These are phyloP conservation scores for Salix viminalis DNA, from an alignment of 345 rosid species.

Conservation along the genomic window DNA sequence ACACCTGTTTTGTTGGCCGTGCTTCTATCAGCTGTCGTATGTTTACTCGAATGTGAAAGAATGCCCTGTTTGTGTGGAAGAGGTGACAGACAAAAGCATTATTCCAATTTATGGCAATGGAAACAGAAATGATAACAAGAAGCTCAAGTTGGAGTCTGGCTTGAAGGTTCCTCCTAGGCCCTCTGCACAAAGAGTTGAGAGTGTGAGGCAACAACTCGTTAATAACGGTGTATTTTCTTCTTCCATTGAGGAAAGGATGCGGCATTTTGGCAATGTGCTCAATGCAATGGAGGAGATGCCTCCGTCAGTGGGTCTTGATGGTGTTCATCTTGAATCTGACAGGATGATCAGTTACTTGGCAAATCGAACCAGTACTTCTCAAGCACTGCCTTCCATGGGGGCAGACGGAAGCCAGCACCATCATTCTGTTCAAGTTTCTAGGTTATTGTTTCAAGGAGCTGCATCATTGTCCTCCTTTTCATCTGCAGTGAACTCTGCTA, in stretches of 20 bases:
- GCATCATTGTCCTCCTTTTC: constrained; percentile 34
- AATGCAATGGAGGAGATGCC: constrained; percentile 28
- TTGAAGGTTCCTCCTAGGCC: constrained; percentile 54
- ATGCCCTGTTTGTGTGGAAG: constrained; percentile 41
- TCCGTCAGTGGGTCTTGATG: constrained; percentile 25
- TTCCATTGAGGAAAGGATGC: constrained; percentile 33
- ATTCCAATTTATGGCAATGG: constrained; percentile 60
- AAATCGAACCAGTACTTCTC: constrained; percentile 1
- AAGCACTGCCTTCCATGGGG: neutral
- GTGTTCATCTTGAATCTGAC: constrained; percentile 9
- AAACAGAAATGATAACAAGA: constrained; percentile 8
- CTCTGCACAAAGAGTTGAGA: constrained; percentile 47
- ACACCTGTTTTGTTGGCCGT: constrained; percentile 29
- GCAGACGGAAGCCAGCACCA: constrained; percentile 9
- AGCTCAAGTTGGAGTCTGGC: constrained; percentile 30
- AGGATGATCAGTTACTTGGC: constrained; percentile 13
- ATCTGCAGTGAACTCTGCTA: constrained; percentile 29
- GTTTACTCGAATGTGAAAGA: constrained; percentile 18
- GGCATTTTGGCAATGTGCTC: constrained; percentile 33
- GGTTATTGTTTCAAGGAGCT: constrained; percentile 25
- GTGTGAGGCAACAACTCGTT: constrained; percentile 42
- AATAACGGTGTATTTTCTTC: constrained; percentile 24
- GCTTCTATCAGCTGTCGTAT: constrained; percentile 19
- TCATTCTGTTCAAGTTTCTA: constrained; percentile 26
- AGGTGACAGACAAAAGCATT: constrained; percentile 41